Conservation (phyloP, 1,139 yeast species). For the Hyphopichia wangnamkhiaoensis region DNA sequence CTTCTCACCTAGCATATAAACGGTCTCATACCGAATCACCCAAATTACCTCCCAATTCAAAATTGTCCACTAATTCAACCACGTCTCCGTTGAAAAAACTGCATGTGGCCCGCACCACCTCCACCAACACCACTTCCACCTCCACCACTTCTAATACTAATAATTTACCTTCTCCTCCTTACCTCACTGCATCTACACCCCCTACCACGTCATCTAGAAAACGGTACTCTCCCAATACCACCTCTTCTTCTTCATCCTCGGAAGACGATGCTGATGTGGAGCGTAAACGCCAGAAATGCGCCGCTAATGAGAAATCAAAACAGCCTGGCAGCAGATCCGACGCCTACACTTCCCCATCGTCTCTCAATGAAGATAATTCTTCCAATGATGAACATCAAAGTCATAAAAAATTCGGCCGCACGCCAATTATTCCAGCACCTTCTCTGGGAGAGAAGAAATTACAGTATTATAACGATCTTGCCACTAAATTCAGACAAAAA, state of each 20-base stretch:
- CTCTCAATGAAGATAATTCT: slow-evolving; percentile 8
- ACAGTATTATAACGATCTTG: slow-evolving; percentile 28
- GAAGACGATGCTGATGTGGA: slow-evolving; percentile 22
- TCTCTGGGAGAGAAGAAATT: slow-evolving; percentile 13
- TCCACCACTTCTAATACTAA: no score
- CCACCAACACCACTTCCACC: neutral
- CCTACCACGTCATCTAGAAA: neutral
- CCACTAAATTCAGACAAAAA: slow-evolving; percentile 35
- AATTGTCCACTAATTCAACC: no score
- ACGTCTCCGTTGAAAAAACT: slow-evolving; percentile 1
- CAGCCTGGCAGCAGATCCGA: slow-evolving; percentile 7
- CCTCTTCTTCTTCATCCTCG: slow-evolving; percentile 33
- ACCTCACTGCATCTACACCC: neutral
- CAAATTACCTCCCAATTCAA: no score
- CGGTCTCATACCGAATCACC: slow-evolving; percentile 24
- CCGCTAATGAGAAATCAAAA: neutral
- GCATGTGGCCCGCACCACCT: no score
- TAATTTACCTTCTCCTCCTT: slow-evolving; percentile 5
- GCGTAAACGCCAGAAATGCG: neutral
- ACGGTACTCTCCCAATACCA: slow-evolving; percentile 16
- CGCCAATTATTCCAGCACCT: neutral
- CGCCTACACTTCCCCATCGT: slow-evolving; percentile 11
- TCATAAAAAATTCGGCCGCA: neutral
- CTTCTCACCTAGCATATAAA: slow-evolving; percentile 9
- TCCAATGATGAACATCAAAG: slow-evolving; percentile 5